Base-by-base conservation (phyloP, 2,329 filamentous ascomycete genomes). In the Exophiala sideris region DNA sequence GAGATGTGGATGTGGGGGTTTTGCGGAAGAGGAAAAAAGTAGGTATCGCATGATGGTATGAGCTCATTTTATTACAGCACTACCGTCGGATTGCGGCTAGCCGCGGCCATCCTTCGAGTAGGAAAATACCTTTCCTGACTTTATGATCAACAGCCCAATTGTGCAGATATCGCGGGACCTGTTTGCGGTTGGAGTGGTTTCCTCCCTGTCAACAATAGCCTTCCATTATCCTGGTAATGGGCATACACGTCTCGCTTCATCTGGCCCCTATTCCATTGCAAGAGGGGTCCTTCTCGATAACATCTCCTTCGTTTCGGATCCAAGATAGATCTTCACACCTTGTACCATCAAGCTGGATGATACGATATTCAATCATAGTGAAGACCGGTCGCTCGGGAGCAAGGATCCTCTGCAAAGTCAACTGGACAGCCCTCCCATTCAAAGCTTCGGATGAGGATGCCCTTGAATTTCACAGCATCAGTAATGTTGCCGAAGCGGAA, bases 401-500 rank as follows among this genome's bases (percentile, higher is more conserved):
- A 61, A 21, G 77, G 76, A 59, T 80, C 77, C 29, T 67, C 51
- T 2, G 66, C 70, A 56, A 71, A 77, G 14, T 64, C 58, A 48
- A 78, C 67, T 16, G 67, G 73, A 64, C 75, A 76, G 14, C 71
- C 68, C 57, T 78, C 74, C 73, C 73, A 79, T 2, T 75, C 70
- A n/a, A 64, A 57, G 36, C 74, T 66, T 14, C 69, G 67, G 40
- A 66, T 52, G 10, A 79, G 64, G 20, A 65, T 53, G 2, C 67
- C 65, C 51, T 70, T 73, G 68, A 80, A 79, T 16, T 66, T 67
- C 12, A 76, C 68, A 0, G 77, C 76, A 49, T 78, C 66, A 20
- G 69, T 66, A 52, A 79, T 74, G 56, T 69, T 74, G 40, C 67
- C 70, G 63, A 80, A 79, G 7, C 76, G 74, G 61, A 79, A 78